These are phyloP conservation scores for Sorghum bicolor DNA, from an alignment of 176 grass and related monocot species.

Conservation along the genomic window Sorghum_bicolor_NCBIv3 NC_012871.2:57605501-57606000, in stretches of 20 bases:
- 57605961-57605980: conserved; percentile 30
- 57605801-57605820: not conserved
- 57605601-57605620: not conserved
- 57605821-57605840: too few species aligned
- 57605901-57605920: not conserved
- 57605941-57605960: conserved; percentile 25
- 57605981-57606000: conserved; percentile 9
- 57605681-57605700: too few species aligned
- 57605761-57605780: not conserved
- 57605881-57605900: not conserved
- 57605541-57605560: not conserved
- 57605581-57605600: not conserved
- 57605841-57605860: too few species aligned
- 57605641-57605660: not conserved
- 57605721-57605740: not conserved
- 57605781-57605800: not conserved
- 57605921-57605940: not conserved
- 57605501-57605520: not conserved
- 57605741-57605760: not conserved
- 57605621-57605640: not conserved
- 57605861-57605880: too few species aligned
- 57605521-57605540: not conserved
- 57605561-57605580: not conserved
- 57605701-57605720: not conserved
- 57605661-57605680: too few species aligned